Evolutionary conservation across 1,284 basidiomycete species (phyloP).

Genomic region (Tranzscheliella williamsii): DNA sequence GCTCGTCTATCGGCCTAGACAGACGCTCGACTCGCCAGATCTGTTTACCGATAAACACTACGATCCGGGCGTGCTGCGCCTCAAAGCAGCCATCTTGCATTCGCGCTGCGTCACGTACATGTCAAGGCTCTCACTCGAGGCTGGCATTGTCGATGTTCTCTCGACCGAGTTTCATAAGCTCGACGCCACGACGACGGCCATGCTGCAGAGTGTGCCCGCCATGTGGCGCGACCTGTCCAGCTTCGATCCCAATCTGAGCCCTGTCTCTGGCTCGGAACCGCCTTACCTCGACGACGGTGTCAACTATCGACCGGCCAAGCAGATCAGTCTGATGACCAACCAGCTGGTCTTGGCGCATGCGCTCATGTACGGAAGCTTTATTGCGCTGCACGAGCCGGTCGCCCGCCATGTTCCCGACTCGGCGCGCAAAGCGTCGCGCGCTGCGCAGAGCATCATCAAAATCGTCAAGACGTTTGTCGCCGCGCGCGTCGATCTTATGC

Average conservation of each 20-base stretch:
- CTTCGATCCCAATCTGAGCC: conserved; percentile 20
- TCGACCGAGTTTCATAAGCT: conserved; percentile 31
- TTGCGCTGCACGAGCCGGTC: conserved; percentile 43
- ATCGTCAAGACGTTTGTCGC: conserved; percentile 39
- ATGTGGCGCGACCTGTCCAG: conserved; percentile 21
- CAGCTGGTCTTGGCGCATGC: conserved; percentile 35
- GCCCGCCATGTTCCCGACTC: conserved; percentile 29
- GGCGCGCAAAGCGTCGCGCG: conserved; percentile 18
- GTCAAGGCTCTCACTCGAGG: conserved; percentile 29
- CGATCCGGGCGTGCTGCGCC: conserved; percentile 31
- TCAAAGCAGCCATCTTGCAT: conserved; percentile 42
- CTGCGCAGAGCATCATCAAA: conserved; percentile 33
- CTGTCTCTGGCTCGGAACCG: conserved; percentile 14
- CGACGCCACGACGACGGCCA: conserved; percentile 12
- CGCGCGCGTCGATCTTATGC: conserved; percentile 26
- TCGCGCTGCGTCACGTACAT: conserved; percentile 35
- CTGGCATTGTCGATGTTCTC: conserved; percentile 24
- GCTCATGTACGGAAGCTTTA: conserved; percentile 28
- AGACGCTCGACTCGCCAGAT: conserved; percentile 39
- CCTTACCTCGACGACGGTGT: conserved; percentile 31
- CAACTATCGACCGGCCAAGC: conserved; percentile 29
- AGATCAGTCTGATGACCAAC: conserved; percentile 35
- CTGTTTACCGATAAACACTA: conserved; percentile 37
- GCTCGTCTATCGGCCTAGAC: conserved; percentile 24
- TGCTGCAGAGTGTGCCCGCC: conserved; percentile 32